These are phyloP conservation scores for Pseudoturritis turrita DNA, from an alignment of 345 rosid species.

Conservation along the genomic window DNA sequence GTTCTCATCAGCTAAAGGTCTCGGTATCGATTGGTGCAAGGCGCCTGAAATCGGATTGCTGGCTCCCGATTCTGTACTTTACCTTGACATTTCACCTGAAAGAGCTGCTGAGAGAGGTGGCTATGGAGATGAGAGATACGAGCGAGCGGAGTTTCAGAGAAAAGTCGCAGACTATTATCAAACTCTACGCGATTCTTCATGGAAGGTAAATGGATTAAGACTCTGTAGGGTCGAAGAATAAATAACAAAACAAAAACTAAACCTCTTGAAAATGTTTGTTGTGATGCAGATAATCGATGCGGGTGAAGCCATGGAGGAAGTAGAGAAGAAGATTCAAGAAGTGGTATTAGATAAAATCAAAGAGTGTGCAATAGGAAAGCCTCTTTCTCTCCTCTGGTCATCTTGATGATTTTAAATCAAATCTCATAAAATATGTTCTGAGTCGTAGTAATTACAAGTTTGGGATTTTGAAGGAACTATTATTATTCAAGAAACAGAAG, in stretches of 20 bases:
- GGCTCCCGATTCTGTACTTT: slow-evolving; percentile 77
- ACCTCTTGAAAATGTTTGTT: background rate
- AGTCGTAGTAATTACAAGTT: background rate
- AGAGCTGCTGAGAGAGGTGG: slow-evolving; percentile 98
- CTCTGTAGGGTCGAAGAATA: background rate
- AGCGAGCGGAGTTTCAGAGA: slow-evolving; percentile 73
- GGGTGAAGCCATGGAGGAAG: slow-evolving; percentile 47
- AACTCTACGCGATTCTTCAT: slow-evolving; percentile 63
- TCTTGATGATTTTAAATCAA: slow-evolving; percentile 4
- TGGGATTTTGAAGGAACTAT: background rate
- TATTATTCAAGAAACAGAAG: background rate
- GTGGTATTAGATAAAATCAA: slow-evolving; percentile 35
- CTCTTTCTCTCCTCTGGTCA: slow-evolving; percentile 51
- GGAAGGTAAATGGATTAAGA: slow-evolving; percentile 53
- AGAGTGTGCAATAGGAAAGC: slow-evolving; percentile 52
- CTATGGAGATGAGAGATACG: slow-evolving; percentile 90
- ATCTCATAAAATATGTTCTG: background rate
- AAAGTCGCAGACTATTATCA: slow-evolving; percentile 60
- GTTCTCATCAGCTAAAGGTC: slow-evolving; percentile 92
- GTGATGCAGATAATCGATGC: slow-evolving; percentile 59
- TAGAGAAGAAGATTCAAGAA: slow-evolving; percentile 59
- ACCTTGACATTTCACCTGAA: slow-evolving; percentile 79
- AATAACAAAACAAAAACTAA: background rate
- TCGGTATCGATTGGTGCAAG: slow-evolving; percentile 85
- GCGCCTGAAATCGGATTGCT: slow-evolving; percentile 69